Percentiles rank a stretch among this genome's conserved stretches.
Conservation (phyloP, 768 basidiomycete species). For the Rubroboletus pulcherrimus region DNA sequence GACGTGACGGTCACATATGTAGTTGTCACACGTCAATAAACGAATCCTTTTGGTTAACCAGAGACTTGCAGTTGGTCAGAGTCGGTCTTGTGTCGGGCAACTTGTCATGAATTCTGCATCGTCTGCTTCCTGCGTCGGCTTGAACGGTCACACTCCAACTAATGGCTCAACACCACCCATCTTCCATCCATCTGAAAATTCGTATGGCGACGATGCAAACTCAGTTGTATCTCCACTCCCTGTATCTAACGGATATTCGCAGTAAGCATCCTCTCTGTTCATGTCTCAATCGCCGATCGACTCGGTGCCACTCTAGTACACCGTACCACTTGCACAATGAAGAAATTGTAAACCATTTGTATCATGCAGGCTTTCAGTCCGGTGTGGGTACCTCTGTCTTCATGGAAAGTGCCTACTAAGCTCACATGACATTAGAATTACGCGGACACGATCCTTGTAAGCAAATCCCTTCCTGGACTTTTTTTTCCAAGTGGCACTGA, state of each 20-base stretch:
- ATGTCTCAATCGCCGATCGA: slow-evolving; percentile 1
- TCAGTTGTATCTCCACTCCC: slow-evolving; percentile 33
- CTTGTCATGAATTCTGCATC: slow-evolving; percentile 25
- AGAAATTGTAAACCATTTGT: slow-evolving; percentile 74
- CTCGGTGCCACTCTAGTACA: slow-evolving; percentile 26
- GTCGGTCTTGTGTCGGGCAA: slow-evolving; percentile 1
- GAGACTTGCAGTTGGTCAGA: background rate
- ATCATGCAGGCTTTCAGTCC: slow-evolving; percentile 75
- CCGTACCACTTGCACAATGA: slow-evolving; percentile 67
- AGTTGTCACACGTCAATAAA: slow-evolving; percentile 18
- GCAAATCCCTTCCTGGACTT: slow-evolving; percentile 24
- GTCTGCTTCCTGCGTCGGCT: slow-evolving; percentile 34
- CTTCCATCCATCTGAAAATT: slow-evolving; percentile 37
- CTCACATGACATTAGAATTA: slow-evolving; percentile 56
- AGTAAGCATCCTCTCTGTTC: slow-evolving; percentile 43
- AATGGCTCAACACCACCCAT: slow-evolving; percentile 44
- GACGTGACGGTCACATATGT: slow-evolving; percentile 20
- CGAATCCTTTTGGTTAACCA: slow-evolving; percentile 16
- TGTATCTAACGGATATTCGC: slow-evolving; percentile 54
- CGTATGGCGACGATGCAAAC: slow-evolving; percentile 33
- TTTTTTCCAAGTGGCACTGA: slow-evolving; percentile 10
- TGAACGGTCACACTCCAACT: slow-evolving; percentile 52
- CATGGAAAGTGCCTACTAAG: slow-evolving; percentile 4
- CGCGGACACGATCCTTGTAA: slow-evolving; percentile 74
- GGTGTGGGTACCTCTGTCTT: slow-evolving; percentile 53